phyloP scores from a whole-genome alignment of 2,329 filamentous ascomycete genomes.

The Aspergillus tanneri region DNA sequence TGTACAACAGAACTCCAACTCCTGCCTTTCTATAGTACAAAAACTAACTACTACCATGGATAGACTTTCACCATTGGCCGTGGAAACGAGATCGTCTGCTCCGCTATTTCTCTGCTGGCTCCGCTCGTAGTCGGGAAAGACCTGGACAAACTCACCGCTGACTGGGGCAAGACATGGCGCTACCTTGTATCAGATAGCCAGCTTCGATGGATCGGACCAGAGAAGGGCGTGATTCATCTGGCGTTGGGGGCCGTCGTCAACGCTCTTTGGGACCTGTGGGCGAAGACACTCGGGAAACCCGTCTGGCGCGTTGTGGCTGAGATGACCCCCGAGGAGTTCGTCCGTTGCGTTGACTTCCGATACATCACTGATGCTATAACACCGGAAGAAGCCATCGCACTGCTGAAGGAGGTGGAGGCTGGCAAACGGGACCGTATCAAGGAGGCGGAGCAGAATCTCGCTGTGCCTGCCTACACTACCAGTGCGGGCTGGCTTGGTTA shows the following conservation, averaged over 20 bases:
- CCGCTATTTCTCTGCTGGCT: slow-evolving; percentile 75
- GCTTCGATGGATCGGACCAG: slow-evolving; percentile 88
- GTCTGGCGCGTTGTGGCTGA: slow-evolving; percentile 89
- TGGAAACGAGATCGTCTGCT: slow-evolving; percentile 89
- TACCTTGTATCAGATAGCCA: slow-evolving; percentile 89
- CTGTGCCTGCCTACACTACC: slow-evolving; percentile 88
- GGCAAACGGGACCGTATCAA: slow-evolving; percentile 70
- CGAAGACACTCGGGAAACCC: slow-evolving; percentile 78
- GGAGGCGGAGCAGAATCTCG: slow-evolving; percentile 70
- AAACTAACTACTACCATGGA: slow-evolving; percentile 1
- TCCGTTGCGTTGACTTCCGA: slow-evolving; percentile 85
- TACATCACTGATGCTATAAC: slow-evolving; percentile 95
- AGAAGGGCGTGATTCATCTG: slow-evolving; percentile 92
- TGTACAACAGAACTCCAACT: background rate
- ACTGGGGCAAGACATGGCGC: slow-evolving; percentile 89
- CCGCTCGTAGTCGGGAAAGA: slow-evolving; percentile 73
- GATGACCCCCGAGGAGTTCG: slow-evolving; percentile 84
- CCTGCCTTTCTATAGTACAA: background rate
- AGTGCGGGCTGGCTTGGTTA: slow-evolving; percentile 92
- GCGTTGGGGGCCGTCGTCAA: slow-evolving; percentile 87
- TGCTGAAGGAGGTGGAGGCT: slow-evolving; percentile 65
- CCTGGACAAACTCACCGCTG: slow-evolving; percentile 70
- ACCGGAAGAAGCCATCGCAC: slow-evolving; percentile 72
- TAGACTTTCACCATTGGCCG: slow-evolving; percentile 56
- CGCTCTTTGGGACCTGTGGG: slow-evolving; percentile 94